These are phyloP conservation scores for Leccinum solheimii DNA, from an alignment of 1,284 basidiomycete genomes.

Conservation along the genomic window DNA sequence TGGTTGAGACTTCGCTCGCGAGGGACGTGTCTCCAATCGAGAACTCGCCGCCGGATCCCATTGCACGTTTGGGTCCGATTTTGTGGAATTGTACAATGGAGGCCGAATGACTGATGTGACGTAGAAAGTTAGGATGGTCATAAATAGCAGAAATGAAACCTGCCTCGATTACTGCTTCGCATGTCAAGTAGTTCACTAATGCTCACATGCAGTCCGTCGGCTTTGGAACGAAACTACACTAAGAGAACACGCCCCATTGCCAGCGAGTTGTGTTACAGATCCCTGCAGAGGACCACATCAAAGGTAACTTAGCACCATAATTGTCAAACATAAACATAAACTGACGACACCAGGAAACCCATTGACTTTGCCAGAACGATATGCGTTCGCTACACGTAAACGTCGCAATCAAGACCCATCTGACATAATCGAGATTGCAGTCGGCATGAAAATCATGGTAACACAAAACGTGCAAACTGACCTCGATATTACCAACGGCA, in stretches of 20 bases:
- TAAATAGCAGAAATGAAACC: slow-evolving; percentile 35
- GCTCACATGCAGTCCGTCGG: background rate
- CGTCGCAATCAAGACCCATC: background rate
- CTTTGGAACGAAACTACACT: background rate
- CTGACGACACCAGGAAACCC: background rate
- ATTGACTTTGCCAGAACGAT: background rate
- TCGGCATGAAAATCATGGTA: background rate
- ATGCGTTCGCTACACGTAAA: background rate
- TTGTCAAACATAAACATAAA: background rate
- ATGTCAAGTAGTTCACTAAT: slow-evolving; percentile 25
- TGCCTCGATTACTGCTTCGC: slow-evolving; percentile 30
- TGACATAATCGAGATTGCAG: background rate
- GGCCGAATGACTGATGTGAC: slow-evolving; percentile 31
- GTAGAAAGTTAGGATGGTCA: slow-evolving; percentile 31
- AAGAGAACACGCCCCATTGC: background rate
- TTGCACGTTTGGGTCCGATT: slow-evolving; percentile 29
- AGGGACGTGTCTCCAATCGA: slow-evolving; percentile 20
- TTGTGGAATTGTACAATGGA: slow-evolving; percentile 37
- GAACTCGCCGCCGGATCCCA: slow-evolving; percentile 25
- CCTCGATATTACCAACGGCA: background rate
- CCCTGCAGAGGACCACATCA: background rate
- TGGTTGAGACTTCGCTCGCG: background rate
- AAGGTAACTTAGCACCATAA: background rate
- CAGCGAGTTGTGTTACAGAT: background rate
- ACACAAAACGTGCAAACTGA: background rate